Percentiles rank a stretch among this genome's conserved stretches.
These are phyloP conservation scores for Phlegmacium glaucopus DNA, from an alignment of 768 basidiomycete genomes.

Conservation along the genomic window DNA sequence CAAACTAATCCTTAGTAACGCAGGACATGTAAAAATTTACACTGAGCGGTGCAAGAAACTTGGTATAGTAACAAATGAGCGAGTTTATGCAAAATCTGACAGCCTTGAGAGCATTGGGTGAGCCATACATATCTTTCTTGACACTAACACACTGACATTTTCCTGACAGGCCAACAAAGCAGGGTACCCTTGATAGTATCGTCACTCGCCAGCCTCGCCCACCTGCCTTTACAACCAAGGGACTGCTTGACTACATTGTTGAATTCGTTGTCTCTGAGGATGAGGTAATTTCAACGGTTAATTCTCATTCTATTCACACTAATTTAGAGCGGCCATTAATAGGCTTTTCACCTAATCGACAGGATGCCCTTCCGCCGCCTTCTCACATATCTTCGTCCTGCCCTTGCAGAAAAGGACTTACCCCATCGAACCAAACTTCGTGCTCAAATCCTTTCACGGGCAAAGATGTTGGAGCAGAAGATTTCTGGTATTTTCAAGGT, in stretches of 20 bases:
- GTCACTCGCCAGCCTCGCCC: not conserved
- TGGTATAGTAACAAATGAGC: too few relatives aligned
- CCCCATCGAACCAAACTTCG: constrained; percentile 12
- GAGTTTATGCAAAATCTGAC: too few relatives aligned
- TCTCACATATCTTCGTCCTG: constrained; percentile 8
- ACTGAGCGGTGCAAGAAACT: too few relatives aligned
- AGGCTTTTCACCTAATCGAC: constrained; percentile 16
- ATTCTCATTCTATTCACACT: too few relatives aligned
- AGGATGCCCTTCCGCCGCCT: constrained; percentile 9
- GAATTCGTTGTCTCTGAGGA: constrained; percentile 17
- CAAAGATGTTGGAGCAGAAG: not conserved
- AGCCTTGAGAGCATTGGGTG: too few relatives aligned
- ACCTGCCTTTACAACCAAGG: constrained; percentile 6
- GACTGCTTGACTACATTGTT: constrained; percentile 13
- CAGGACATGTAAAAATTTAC: too few relatives aligned
- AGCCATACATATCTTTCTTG: too few relatives aligned
- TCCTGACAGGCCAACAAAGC: not conserved
- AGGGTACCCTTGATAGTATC: constrained; percentile 6
- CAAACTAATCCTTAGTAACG: too few relatives aligned
- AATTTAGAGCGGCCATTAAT: too few relatives aligned
- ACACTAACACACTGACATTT: not conserved
- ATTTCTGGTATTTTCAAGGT: too few relatives aligned
- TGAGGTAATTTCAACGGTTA: constrained; percentile 1
- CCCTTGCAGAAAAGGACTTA: constrained; percentile 9
- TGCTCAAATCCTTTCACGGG: constrained; percentile 8